Conservation (phyloP, 1,284 basidiomycete species). For the Ganoderma lingzhi region DNA sequence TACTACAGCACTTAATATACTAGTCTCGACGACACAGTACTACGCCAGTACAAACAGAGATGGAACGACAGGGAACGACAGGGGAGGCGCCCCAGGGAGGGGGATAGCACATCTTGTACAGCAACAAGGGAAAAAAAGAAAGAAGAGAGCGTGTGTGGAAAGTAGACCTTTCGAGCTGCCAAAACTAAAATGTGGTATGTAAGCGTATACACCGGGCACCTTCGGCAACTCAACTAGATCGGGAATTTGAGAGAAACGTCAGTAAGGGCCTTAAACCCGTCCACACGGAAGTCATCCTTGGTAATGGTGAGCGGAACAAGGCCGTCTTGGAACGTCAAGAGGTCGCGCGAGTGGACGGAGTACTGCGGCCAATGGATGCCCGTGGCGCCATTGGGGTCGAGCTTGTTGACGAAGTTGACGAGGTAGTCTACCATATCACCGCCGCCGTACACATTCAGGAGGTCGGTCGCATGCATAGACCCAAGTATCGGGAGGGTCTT, state of each 20-base stretch:
- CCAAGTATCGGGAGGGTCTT: constrained; percentile 53
- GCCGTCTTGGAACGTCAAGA: constrained; percentile 38
- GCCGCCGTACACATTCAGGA: constrained; percentile 33
- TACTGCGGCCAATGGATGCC: constrained; percentile 34
- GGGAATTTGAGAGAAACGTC: constrained; percentile 49
- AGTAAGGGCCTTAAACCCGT: constrained; percentile 49
- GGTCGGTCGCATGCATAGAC: constrained; percentile 40
- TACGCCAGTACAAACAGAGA: too few relatives aligned
- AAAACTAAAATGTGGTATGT: too few relatives aligned
- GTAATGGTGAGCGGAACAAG: constrained; percentile 35
- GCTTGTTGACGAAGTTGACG: constrained; percentile 38
- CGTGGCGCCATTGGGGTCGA: constrained; percentile 38
- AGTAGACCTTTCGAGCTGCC: background rate
- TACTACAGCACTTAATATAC: too few relatives aligned
- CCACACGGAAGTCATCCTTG: constrained; percentile 42
- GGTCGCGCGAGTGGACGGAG: constrained; percentile 26
- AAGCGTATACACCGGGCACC: background rate
- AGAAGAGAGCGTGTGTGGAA: background rate
- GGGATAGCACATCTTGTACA: too few relatives aligned
- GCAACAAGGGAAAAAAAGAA: background rate
- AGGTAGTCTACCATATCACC: constrained; percentile 37
- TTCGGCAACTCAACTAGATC: constrained; percentile 26
- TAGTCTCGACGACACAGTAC: too few relatives aligned
- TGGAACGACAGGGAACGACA: too few relatives aligned
- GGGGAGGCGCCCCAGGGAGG: too few relatives aligned